A percentile compares a stretch with the other conserved stretches of the same genome.
These are phyloP conservation scores for Hura crepitans DNA, from an alignment of 441 rosid genomes.

Conservation along the genomic window DNA sequence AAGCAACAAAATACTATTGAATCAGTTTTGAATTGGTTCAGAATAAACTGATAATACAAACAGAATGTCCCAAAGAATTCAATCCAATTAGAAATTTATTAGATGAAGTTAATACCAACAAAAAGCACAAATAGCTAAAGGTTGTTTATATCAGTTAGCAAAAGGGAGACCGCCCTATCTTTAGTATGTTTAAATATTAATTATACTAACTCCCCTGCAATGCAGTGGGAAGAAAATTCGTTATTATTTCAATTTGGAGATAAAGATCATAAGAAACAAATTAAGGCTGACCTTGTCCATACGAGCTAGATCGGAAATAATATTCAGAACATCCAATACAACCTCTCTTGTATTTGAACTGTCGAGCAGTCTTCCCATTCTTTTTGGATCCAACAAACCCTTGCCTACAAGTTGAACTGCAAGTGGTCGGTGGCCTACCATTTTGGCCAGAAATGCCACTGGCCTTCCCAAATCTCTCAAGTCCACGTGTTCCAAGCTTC, in stretches of 20 bases:
- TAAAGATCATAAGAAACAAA: background rate
- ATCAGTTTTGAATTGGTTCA: background rate
- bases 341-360: slow-evolving; percentile 72
- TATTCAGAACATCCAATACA: slow-evolving; percentile 78
- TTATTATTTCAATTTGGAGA: background rate
- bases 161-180: background rate
- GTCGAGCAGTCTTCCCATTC: slow-evolving; percentile 69
- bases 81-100: background rate
- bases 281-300: slow-evolving; percentile 78
- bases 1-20: background rate
- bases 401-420: slow-evolving; percentile 80
- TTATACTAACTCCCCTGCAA: background rate
- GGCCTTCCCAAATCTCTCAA: slow-evolving; percentile 73
- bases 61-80: background rate
- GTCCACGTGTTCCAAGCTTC: slow-evolving; percentile 79
- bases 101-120: background rate
- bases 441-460: slow-evolving; percentile 91
- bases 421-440: slow-evolving; percentile 70
- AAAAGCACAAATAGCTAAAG: background rate
- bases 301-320: slow-evolving; percentile 86
- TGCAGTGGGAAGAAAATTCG: background rate
- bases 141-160: background rate
- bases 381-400: slow-evolving; percentile 76
- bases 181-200: background rate
- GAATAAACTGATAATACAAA: background rate